Base-by-base conservation (phyloP, 2,329 filamentous ascomycete genomes). In the Biscogniauxia sp. region DNA sequence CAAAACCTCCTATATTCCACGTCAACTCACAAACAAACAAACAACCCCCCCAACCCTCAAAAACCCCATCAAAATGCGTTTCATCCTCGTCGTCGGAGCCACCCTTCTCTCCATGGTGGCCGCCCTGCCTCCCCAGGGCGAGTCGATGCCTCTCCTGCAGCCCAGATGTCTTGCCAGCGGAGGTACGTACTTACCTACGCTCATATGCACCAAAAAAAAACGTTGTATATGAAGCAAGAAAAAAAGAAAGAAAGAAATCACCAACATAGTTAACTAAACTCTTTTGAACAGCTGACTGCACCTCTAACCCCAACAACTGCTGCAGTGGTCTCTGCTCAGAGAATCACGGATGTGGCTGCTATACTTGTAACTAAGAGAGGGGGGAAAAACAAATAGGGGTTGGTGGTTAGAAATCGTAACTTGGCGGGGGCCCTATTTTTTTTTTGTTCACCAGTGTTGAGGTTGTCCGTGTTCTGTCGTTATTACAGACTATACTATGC, bases 131-230 rank as follows among this genome's bases (percentile, higher is more conserved):
- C 26, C 51, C 2, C 20, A 53, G 51, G 23, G 51, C 19, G 8
- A 53, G 51, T 28, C 51, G 26, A 26, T 53, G 51, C 20, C 51
- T 25, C 51, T 53, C 15, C 51, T 53, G 2, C 20, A 53, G 23
- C 51, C 51, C 17, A 53, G 51, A 26, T 53, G 51, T 28, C 51
- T 53, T n/a, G 51, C 51, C 7, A 53, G 51, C 51, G 51, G 51
- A 26, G 51, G 51, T 53, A 53, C 17, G 51, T 53, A n/a, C n/a
- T n/a, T n/a, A n/a, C n/a, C n/a, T n/a, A n/a, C n/a, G n/a, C n/a
- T n/a, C n/a, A n/a, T n/a, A n/a, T n/a, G n/a, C n/a, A n/a, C n/a
- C n/a, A n/a, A n/a, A n/a, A n/a, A n/a, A n/a, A n/a, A n/a, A n/a
- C n/a, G 7, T 53, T 45, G 37, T 45, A 17, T n/a, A 9, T 17